Base-by-base conservation (phyloP, 2,329 filamentous ascomycete species). In the Apiospora kogelbergensis region DNA sequence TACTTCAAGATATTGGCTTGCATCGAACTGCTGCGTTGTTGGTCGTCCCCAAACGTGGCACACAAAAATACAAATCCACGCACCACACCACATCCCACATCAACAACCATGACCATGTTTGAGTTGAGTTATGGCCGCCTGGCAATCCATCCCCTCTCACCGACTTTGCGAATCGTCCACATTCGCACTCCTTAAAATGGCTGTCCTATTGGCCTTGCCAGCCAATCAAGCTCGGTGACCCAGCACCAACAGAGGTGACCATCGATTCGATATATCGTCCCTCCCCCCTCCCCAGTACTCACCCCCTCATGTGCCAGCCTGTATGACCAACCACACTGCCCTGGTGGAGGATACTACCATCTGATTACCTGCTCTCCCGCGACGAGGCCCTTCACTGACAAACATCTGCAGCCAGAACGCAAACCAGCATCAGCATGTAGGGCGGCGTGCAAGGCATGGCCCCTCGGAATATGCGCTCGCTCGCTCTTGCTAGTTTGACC, bases 101-200 rank as follows among this genome's bases (percentile, higher is more conserved):
- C 48, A n/a, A 33, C 53, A 60, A 37, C 53, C 53, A 60, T 60
- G 30, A 60, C 53, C 53, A 60, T 60, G 53, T n/a, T 37, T 60
- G 53, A 60, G 53, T 60, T 20, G 53, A 60, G 53, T 37, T 60
- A 60, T 60, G 53, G 53, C 26, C 53, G 53, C 53, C 53, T 60
- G 53, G 53, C 26, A 37, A 60, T 60, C 53, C 53, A 37, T n/a
- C 20, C 26, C 30, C 53, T 60, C 53, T 60, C 53, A 60, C 53
- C 53, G 53, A 60, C 53, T 60, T 60, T 60, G 20, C 33, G 53
- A 60, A 60, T 20, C 53, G 53, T 60, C 53, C 53, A 60, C 53
- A n/a, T 60, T 60, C 53, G 17, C 53, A 37, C 53, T 37, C 53
- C 30, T 60, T 57, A 57, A 60, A 60, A 37, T 17, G 53, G 6